Percentiles rank a stretch among this genome's conserved stretches.
These are phyloP conservation scores for Cryptosporidium tyzzeri DNA, from an alignment of 169 alveolate species.

Conservation along the genomic window DNA sequence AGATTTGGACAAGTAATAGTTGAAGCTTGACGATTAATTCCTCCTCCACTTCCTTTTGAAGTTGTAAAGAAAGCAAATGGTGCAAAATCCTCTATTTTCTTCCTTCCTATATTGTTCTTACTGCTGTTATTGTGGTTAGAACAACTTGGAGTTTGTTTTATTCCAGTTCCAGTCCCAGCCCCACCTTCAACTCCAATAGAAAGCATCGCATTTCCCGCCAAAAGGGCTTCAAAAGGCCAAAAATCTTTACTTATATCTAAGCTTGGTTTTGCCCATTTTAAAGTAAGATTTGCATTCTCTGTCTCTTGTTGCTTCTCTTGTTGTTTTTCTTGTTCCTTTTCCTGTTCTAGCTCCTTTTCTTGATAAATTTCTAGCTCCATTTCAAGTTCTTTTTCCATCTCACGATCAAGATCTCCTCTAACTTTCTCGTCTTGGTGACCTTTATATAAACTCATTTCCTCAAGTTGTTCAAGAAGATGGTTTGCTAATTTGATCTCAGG, in stretches of 20 bases:
- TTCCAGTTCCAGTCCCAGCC: not conserved
- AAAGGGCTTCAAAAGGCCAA: constrained; percentile 50
- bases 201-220: not conserved
- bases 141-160: not conserved
- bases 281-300: not conserved
- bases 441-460: constrained; percentile 41
- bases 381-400: constrained; percentile 82
- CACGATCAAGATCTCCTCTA: constrained; percentile 41
- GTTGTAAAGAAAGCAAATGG: constrained; percentile 42
- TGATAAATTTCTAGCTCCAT: constrained; percentile 75
- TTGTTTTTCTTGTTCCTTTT: constrained; percentile 80
- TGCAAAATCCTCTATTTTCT: constrained; percentile 11
- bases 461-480: constrained; percentile 25
- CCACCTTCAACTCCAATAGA: not conserved
- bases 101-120: not conserved
- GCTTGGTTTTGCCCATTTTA: constrained; percentile 35
- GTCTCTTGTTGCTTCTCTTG: constrained; percentile 76
- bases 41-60: constrained; percentile 26
- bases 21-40: constrained; percentile 7
- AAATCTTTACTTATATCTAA: constrained; percentile 18
- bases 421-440: not conserved
- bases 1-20: not conserved
- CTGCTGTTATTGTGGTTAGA: no score
- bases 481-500: not conserved
- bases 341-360: constrained; percentile 77